Evolutionary conservation across 2,329 filamentous ascomycete species (phyloP), one percentile per base, ranked within the genome.

Genomic region (Alternaria gansuensis): DNA sequence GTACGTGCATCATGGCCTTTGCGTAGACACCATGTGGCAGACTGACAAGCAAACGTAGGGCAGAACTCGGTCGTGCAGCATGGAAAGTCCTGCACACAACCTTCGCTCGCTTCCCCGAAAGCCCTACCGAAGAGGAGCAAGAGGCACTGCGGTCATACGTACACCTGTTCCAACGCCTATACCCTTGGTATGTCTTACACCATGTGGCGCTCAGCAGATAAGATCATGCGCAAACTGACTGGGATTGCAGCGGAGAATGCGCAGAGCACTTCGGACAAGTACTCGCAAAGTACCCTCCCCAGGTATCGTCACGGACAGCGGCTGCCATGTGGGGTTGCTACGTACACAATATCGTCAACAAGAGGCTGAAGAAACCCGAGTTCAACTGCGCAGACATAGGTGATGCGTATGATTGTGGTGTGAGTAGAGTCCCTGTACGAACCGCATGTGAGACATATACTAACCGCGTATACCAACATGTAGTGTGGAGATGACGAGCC

Each of bases 61-160:
- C 85, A 60, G 87, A 89, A 75, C 80, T 89, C 28, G 87, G 87
- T 61, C 83, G 87, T 61, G 85, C 87, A 56, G 84, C 86, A 34
- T 89, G 87, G 87, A 87, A 88, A 69, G 82, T 88, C 63, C 82
- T 89, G 64, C 87, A 89, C 73, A 89, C 87, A 17, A 87, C 87
- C 59, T 87, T 89, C 80, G 86, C 85, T 52, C 82, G 86, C 64
- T 89, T 88, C 70, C 87, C 87, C 11, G 86, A 88, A 68, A 82
- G 84, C 59, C 87, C 87, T 2, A 85, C 83, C 0, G 75, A 79
- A 23, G 87, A 89, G 54, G 86, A 89, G 71, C 83, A 84, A 66
- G 80, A 83, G 50, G 84, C 87, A 4, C 72, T 89, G 61, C 81
- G 83, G 56, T 83, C 82, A 53, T 89, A 85, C 69, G 83, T 89